phyloP scores from a whole-genome alignment of 805 yeast genomes.

The Candida sphagnicola region DNA sequence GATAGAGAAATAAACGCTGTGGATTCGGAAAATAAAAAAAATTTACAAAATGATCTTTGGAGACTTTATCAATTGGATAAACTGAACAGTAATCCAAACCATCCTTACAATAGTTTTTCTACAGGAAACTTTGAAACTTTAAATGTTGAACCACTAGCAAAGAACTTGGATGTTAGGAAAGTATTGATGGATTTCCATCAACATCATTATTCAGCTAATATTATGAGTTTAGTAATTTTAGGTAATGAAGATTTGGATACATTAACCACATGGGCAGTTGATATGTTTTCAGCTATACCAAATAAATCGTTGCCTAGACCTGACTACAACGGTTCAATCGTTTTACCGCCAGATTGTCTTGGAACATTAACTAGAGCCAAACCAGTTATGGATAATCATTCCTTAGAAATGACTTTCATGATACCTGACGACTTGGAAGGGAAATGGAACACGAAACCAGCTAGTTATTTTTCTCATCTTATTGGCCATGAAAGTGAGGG shows the following conservation, averaged over 20 bases:
- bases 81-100: constrained; percentile 63
- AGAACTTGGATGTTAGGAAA: constrained; percentile 73
- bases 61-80: constrained; percentile 82
- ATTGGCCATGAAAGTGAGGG: constrained; percentile 94
- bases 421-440: constrained; percentile 69
- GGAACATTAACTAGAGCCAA: constrained; percentile 58
- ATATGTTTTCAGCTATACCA: constrained; percentile 59
- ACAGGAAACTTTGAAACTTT: constrained; percentile 85
- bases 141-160: constrained; percentile 54
- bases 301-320: constrained; percentile 46
- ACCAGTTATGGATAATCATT: constrained; percentile 79
- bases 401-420: constrained; percentile 62
- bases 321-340: constrained; percentile 39
- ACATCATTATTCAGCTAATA: constrained; percentile 72
- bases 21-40: constrained; percentile 93
- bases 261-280: constrained; percentile 66
- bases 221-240: constrained; percentile 82
- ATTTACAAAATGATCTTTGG: constrained; percentile 87
- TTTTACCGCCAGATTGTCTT: constrained; percentile 48
- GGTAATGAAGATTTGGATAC: constrained; percentile 78
- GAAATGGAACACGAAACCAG: constrained; percentile 65
- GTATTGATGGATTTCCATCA: constrained; percentile 73
- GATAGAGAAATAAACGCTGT: constrained; percentile 94
- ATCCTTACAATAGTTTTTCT: constrained; percentile 84
- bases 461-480: constrained; percentile 70